Conservation (phyloP, 148 eudicot species). For the Pharnaceum exiguum region DNA sequence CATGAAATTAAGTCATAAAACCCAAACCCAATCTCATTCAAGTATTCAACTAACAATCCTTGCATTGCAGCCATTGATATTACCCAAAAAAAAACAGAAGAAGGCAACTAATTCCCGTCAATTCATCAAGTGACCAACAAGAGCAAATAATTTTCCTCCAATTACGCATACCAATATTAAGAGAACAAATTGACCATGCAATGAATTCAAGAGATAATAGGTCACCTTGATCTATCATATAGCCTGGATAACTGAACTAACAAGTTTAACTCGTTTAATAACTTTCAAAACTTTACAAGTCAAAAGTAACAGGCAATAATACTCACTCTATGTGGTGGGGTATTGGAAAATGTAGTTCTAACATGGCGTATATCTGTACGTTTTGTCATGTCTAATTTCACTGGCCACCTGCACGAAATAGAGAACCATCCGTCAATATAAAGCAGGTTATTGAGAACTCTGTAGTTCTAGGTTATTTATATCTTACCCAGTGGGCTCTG, state of each 20-base stretch:
- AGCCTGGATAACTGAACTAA: neutral
- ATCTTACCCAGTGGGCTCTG: constrained; percentile 88
- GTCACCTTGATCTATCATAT: no score
- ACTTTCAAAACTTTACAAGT: neutral
- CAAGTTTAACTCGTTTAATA: neutral
- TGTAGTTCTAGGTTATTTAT: neutral
- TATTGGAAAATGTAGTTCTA: constrained; percentile 67
- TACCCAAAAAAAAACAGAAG: no score
- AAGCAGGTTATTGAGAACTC: neutral
- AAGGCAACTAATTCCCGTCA: no score
- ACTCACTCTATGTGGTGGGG: constrained; percentile 75
- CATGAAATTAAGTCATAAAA: no score
- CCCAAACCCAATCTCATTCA: no score
- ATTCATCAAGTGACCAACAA: no score
- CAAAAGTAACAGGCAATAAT: neutral
- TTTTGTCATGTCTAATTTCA: constrained; percentile 90
- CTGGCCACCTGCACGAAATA: constrained; percentile 77
- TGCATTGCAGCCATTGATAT: no score
- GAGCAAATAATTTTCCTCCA: no score
- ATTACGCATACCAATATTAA: neutral
- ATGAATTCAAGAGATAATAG: no score
- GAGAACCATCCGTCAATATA: constrained; percentile 12
- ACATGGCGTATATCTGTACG: constrained; percentile 96
- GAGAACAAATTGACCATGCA: neutral
- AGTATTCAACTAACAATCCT: no score